Evolutionary conservation across 257 asterid species (phyloP).

Genomic region (Ehretia macrophylla): DNA sequence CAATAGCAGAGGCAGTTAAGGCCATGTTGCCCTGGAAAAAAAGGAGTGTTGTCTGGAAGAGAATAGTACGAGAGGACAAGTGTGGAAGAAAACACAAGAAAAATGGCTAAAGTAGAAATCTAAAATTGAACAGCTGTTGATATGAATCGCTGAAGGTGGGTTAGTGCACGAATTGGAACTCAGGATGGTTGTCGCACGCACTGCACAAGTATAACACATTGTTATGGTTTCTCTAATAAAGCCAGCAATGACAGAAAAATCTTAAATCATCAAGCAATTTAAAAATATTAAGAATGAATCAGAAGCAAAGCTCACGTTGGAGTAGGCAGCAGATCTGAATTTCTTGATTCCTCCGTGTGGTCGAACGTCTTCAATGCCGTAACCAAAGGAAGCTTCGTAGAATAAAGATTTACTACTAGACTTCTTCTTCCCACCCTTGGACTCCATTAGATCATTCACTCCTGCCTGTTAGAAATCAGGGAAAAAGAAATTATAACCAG

Average conservation of each 20-base stretch:
- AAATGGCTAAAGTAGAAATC: conserved; percentile 6
- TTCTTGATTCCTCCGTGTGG: conserved; percentile 90
- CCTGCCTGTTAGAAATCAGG: background rate
- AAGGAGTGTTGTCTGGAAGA: conserved; percentile 15
- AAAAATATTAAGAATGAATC: background rate
- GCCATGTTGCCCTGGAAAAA: conserved; percentile 39
- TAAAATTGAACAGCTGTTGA: conserved; percentile 14
- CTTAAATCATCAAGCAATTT: background rate
- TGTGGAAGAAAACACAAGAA: conserved; percentile 21
- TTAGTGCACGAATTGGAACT: conserved; percentile 23
- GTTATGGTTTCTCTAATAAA: background rate
- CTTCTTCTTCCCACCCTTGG: conserved; percentile 70
- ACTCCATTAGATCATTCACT: conserved; percentile 29
- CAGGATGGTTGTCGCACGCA: conserved; percentile 90
- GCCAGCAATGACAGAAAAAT: background rate
- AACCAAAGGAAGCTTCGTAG: conserved; percentile 91
- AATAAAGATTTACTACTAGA: conserved; percentile 63
- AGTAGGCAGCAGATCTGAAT: conserved; percentile 97
- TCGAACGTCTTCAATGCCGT: conserved; percentile 92
- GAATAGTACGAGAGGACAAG: conserved; percentile 30
- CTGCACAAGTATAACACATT: conserved; percentile 32
- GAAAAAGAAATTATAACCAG: background rate
- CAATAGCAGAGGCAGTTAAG: conserved; percentile 56
- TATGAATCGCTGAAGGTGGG: conserved; percentile 18
- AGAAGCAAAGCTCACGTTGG: conserved; percentile 53